A percentile compares a stretch with the other conserved stretches of the same genome.
phyloP scores from a whole-genome alignment of 352 stramenopile genomes.

The Albugo laibachii region DNA sequence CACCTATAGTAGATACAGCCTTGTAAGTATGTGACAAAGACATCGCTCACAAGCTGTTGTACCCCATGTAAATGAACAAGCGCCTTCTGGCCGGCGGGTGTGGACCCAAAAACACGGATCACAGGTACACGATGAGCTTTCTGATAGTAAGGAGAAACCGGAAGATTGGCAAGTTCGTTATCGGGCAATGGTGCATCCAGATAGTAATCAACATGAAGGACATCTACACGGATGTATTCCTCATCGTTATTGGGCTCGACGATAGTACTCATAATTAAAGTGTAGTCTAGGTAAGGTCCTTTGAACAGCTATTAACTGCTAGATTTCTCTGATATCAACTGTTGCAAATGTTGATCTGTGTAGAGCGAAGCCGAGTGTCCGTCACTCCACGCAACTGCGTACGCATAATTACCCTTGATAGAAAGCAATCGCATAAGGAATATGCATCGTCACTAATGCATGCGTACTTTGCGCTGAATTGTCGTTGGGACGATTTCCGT shows the following conservation, averaged over 20 bases:
- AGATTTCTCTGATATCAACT: conserved; percentile 23
- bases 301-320: too few species aligned
- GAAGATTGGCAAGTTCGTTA: conserved; percentile 19
- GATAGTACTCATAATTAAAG: too few species aligned
- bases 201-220: conserved; percentile 70
- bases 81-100: conserved; percentile 75
- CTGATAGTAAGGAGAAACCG: conserved; percentile 40
- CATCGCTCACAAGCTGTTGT: not conserved
- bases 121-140: conserved; percentile 57
- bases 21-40: not conserved
- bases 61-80: conserved; percentile 82
- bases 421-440: not conserved
- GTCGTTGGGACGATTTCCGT: conserved; percentile 64
- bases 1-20: conserved; percentile 17
- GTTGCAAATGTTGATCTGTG: conserved; percentile 80
- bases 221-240: conserved; percentile 44
- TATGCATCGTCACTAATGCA: not conserved
- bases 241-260: not conserved
- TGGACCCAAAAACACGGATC: conserved; percentile 78
- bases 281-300: too few species aligned
- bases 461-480: conserved; percentile 57
- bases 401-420: conserved; percentile 92
- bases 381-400: conserved; percentile 94
- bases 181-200: conserved; percentile 38
- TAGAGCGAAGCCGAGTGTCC: conserved; percentile 93